These are phyloP conservation scores for Aspergillus unguis DNA, from an alignment of 2,329 filamentous ascomycete species.

Conservation along the genomic window DNA sequence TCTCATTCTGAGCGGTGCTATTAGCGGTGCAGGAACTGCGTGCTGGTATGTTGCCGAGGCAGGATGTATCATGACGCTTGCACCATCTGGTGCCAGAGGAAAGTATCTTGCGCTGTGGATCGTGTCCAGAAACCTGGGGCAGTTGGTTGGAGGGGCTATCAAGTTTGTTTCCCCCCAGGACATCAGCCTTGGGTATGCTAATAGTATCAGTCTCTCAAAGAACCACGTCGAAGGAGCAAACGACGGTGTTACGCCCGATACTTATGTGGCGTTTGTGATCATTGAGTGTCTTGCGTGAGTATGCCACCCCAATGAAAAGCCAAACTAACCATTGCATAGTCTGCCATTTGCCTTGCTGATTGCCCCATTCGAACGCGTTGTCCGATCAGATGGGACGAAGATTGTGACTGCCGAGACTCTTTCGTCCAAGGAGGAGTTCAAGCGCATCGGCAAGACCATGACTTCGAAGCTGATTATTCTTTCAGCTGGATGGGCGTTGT, in stretches of 20 bases:
- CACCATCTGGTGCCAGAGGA: constrained; percentile 46
- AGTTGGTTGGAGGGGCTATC: constrained; percentile 48
- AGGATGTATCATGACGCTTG: constrained; percentile 49
- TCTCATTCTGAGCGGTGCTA: constrained; percentile 40
- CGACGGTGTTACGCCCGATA: constrained; percentile 45
- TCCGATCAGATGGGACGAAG: constrained; percentile 46
- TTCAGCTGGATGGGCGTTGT: constrained; percentile 43
- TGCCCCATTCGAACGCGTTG: constrained; percentile 44
- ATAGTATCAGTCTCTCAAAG: constrained; percentile 32
- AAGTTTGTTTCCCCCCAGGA: constrained; percentile 30
- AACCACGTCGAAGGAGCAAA: constrained; percentile 35
- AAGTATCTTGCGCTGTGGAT: constrained; percentile 51
- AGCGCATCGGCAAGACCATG: constrained; percentile 40
- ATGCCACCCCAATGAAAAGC: too few relatives aligned
- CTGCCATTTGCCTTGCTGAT: constrained; percentile 49
- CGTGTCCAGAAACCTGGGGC: constrained; percentile 47
- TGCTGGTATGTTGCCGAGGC: constrained; percentile 52
- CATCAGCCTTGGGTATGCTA: neutral
- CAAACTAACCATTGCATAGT: constrained; percentile 14
- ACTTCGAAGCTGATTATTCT: constrained; percentile 41
- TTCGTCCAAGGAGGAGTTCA: constrained; percentile 40
- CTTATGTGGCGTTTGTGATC: constrained; percentile 48
- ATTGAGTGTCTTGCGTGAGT: constrained; percentile 46
- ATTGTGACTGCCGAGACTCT: constrained; percentile 44
- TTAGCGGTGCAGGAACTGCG: constrained; percentile 42